A percentile compares a stretch with the other conserved stretches of the same genome.
phyloP scores from a whole-genome alignment of 306 rosid genomes.

The Sindora glabra region DNA sequence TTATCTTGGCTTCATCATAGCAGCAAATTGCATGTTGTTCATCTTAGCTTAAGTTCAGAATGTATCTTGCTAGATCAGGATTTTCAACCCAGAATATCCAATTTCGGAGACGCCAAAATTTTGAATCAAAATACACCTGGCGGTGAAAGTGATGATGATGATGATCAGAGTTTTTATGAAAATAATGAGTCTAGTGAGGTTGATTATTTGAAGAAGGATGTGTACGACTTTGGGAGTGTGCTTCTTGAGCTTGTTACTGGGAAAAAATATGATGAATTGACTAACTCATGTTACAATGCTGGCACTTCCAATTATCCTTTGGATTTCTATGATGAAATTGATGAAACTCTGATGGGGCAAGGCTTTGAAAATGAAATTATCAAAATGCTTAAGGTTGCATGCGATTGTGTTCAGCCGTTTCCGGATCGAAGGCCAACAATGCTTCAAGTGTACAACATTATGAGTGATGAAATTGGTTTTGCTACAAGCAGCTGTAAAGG shows the following conservation, averaged over 20 bases:
- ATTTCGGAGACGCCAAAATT: conserved; percentile 17
- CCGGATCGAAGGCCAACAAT: conserved; percentile 21
- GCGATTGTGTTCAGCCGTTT: conserved; percentile 20
- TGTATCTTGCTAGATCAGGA: conserved; percentile 26
- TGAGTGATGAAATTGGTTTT: neutral
- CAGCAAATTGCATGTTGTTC: conserved; percentile 12
- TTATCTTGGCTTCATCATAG: conserved; percentile 26
- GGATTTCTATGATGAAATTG: conserved; percentile 8
- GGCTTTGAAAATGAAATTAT: conserved; percentile 27
- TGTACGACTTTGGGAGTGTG: conserved; percentile 26
- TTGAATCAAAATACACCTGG: neutral
- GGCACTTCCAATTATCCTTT: neutral
- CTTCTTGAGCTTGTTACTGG: conserved; percentile 32
- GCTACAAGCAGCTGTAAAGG: neutral
- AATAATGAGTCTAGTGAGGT: conserved; percentile 1
- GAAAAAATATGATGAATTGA: neutral
- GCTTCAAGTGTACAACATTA: conserved; percentile 8
- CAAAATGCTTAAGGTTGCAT: conserved; percentile 11
- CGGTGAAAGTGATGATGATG: neutral
- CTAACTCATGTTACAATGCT: conserved; percentile 1
- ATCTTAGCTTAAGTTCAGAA: conserved; percentile 16
- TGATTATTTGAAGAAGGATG: conserved; percentile 20
- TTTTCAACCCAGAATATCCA: conserved; percentile 30
- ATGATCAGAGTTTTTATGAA: neutral
- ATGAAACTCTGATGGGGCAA: conserved; percentile 6